These are phyloP conservation scores for Vanilla planifolia DNA, from an alignment of 106 monocot species.

Conservation along the genomic window DNA sequence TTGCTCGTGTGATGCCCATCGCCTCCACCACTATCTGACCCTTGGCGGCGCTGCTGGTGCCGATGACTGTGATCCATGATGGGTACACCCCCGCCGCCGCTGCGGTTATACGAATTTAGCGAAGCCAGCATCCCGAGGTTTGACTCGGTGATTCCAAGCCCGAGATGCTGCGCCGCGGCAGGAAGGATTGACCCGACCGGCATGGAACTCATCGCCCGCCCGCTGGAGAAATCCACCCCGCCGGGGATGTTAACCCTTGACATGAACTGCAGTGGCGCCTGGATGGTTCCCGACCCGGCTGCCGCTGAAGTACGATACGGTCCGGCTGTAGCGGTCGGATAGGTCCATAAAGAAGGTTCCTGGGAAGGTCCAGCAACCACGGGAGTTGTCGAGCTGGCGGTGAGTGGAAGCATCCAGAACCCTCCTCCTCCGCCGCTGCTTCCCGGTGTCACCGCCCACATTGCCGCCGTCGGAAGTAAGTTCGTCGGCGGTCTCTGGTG, in stretches of 20 bases:
- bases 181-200: constrained; percentile 42
- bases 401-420: constrained; percentile 99
- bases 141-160: constrained; percentile 58
- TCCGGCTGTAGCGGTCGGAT: too few relatives aligned
- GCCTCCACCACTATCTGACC: constrained; percentile 19
- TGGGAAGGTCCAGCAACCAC: constrained; percentile 29
- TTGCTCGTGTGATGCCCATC: constrained; percentile 45
- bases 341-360: constrained; percentile 56
- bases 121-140: constrained; percentile 86
- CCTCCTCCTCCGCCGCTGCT: constrained; percentile 41
- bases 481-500: too few relatives aligned
- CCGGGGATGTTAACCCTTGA: constrained; percentile 49
- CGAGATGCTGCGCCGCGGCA: constrained; percentile 32
- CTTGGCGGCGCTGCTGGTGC: constrained; percentile 30
- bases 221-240: constrained; percentile 25
- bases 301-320: too few relatives aligned
- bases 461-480: constrained; percentile 41
- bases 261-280: constrained; percentile 91
- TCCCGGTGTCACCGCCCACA: constrained; percentile 69
- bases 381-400: too few relatives aligned
- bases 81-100: constrained; percentile 25
- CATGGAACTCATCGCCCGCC: constrained; percentile 19
- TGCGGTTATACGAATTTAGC: constrained; percentile 59
- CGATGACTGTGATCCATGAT: constrained; percentile 22
- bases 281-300: constrained; percentile 38